Evolutionary conservation across 176 grass and related monocot genomes (phyloP).

Genomic region (Oryza australiensis): DNA sequence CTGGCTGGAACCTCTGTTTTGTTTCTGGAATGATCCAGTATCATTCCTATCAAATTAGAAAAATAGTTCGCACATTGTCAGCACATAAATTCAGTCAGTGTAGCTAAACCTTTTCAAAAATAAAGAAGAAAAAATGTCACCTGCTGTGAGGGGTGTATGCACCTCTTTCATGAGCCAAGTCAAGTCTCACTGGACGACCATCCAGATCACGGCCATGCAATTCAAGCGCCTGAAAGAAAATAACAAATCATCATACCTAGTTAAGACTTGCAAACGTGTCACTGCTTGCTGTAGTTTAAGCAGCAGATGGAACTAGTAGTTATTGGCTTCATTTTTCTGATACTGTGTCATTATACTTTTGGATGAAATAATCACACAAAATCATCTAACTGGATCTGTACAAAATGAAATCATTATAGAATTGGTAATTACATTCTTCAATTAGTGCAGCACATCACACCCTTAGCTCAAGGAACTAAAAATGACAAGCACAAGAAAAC

Average conservation of each 20-base stretch:
- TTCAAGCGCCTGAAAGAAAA: conserved; percentile 54
- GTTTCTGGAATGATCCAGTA: conserved; percentile 57
- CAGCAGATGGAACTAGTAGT: neutral
- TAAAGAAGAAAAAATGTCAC: conserved; percentile 41
- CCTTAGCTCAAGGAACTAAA: neutral
- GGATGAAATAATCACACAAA: neutral
- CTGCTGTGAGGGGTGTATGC: conserved; percentile 60
- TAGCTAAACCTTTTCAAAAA: neutral
- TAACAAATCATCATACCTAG: neutral
- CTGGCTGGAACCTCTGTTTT: conserved; percentile 39
- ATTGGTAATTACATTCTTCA: neutral
- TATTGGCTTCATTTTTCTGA: neutral
- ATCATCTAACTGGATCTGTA: neutral
- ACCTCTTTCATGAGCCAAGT: conserved; percentile 60
- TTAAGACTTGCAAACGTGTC: neutral
- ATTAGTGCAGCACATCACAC: too few relatives aligned
- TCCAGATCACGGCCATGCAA: conserved; percentile 55
- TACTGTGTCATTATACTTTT: neutral
- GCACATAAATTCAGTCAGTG: neutral
- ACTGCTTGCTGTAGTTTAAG: neutral
- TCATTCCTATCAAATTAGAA: conserved; percentile 45
- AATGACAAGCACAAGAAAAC: neutral
- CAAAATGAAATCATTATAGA: neutral
- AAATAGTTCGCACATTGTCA: neutral
- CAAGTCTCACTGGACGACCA: conserved; percentile 64